A percentile compares a stretch with the other conserved stretches of the same genome.
Conservation (phyloP, 345 rosid genomes). For the Aquilaria yunnanensis region DNA sequence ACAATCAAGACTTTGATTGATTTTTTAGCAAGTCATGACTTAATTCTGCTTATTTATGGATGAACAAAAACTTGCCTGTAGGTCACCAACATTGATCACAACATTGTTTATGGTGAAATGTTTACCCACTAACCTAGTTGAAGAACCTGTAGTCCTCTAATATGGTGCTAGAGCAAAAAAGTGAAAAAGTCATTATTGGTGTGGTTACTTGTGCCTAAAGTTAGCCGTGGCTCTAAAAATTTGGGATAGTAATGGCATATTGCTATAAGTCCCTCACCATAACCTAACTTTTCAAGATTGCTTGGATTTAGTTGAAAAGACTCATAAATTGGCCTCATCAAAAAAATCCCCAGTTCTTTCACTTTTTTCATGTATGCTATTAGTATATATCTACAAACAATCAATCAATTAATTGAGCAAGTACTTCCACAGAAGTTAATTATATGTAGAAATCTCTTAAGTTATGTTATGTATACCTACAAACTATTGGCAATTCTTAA, state of each 20-base stretch:
- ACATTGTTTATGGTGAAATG: slow-evolving; percentile 18
- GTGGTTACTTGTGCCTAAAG: slow-evolving; percentile 27
- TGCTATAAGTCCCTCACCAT: slow-evolving; percentile 22
- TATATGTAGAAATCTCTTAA: no score
- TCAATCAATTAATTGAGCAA: no score
- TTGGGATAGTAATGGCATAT: slow-evolving; percentile 30
- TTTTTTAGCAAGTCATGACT: no score
- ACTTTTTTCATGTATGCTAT: slow-evolving; percentile 24
- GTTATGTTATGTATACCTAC: no score
- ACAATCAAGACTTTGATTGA: no score
- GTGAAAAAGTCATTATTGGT: slow-evolving; percentile 25
- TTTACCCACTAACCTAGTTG: slow-evolving; percentile 29
- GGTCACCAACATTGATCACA: slow-evolving; percentile 27
- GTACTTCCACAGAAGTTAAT: no score
- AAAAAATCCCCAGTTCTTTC: slow-evolving; percentile 20
- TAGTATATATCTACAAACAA: no score
- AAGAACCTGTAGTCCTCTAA: slow-evolving; percentile 40
- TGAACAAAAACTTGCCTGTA: slow-evolving; percentile 16
- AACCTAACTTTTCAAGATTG: slow-evolving; percentile 21
- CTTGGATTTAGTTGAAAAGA: slow-evolving; percentile 31
- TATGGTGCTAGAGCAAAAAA: slow-evolving; percentile 32
- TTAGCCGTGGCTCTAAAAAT: slow-evolving; percentile 31
- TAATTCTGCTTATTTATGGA: no score
- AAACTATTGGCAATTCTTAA: no score
- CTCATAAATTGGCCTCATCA: slow-evolving; percentile 31